phyloP scores from a whole-genome alignment of 2,329 filamentous ascomycete genomes.

The Fusarium heterosporum region DNA sequence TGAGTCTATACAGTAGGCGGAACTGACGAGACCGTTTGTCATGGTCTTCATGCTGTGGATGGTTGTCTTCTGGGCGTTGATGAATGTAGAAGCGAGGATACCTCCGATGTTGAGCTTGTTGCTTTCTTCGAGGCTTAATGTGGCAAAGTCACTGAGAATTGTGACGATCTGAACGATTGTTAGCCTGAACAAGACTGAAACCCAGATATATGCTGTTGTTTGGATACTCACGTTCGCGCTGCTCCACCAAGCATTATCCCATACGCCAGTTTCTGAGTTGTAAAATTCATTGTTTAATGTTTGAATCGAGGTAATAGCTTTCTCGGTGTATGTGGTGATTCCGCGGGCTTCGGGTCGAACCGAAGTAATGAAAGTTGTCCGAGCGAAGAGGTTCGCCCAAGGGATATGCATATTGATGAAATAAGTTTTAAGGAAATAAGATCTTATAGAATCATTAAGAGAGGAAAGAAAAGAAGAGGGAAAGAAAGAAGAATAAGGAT shows the following conservation, averaged over 20 bases:
- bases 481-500: neutral
- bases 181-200: neutral
- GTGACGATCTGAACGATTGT: slow-evolving; percentile 60
- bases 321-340: slow-evolving; percentile 48
- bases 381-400: slow-evolving; percentile 41
- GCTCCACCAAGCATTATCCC: slow-evolving; percentile 79
- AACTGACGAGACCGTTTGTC: slow-evolving; percentile 53
- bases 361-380: slow-evolving; percentile 35
- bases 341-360: slow-evolving; percentile 32
- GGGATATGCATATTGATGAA: slow-evolving; percentile 42
- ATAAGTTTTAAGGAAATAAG: slow-evolving; percentile 14
- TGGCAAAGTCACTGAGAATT: slow-evolving; percentile 66
- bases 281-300: slow-evolving; percentile 70
- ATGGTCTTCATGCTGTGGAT: slow-evolving; percentile 56
- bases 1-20: slow-evolving; percentile 52
- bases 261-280: slow-evolving; percentile 69
- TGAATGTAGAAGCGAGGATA: slow-evolving; percentile 60
- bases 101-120: slow-evolving; percentile 55
- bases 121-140: slow-evolving; percentile 50
- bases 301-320: slow-evolving; percentile 52
- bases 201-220: neutral
- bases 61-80: slow-evolving; percentile 56
- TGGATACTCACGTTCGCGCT: slow-evolving; percentile 65
- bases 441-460: slow-evolving; percentile 6
- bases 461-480: neutral